These are phyloP conservation scores for Lachancea meyersii DNA, from an alignment of 805 yeast genomes.

Conservation along the genomic window DNA sequence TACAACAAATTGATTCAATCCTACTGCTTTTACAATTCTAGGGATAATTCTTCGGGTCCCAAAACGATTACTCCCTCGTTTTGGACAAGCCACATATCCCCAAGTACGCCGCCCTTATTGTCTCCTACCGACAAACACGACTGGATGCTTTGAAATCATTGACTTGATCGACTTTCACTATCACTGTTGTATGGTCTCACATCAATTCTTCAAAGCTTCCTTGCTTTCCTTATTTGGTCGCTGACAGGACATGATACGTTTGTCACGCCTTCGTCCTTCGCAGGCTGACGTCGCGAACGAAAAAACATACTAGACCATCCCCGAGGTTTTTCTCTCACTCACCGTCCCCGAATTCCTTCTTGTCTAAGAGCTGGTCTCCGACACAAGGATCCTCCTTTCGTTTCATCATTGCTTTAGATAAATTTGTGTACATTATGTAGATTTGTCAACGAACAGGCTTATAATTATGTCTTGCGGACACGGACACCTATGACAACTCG, in stretches of 20 bases:
- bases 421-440: background rate
- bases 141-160: constrained; percentile 1
- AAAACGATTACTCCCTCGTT: background rate
- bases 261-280: no score
- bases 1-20: constrained; percentile 25
- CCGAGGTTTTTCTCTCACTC: background rate
- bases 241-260: background rate
- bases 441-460: no score
- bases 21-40: constrained; percentile 21
- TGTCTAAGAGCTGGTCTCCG: background rate
- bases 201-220: no score
- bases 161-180: no score
- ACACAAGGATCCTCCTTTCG: background rate
- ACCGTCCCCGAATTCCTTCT: background rate
- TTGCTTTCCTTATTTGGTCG: background rate
- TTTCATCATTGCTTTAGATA: background rate
- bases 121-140: constrained; percentile 5
- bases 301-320: no score
- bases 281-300: no score
- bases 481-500: no score
- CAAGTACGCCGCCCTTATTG: constrained; percentile 11
- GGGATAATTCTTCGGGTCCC: background rate
- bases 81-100: constrained; percentile 1
- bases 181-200: no score
- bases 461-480: no score